Conservation (phyloP, 1,139 yeast genomes). For the Kurtzmaniella quercitrusa region DNA sequence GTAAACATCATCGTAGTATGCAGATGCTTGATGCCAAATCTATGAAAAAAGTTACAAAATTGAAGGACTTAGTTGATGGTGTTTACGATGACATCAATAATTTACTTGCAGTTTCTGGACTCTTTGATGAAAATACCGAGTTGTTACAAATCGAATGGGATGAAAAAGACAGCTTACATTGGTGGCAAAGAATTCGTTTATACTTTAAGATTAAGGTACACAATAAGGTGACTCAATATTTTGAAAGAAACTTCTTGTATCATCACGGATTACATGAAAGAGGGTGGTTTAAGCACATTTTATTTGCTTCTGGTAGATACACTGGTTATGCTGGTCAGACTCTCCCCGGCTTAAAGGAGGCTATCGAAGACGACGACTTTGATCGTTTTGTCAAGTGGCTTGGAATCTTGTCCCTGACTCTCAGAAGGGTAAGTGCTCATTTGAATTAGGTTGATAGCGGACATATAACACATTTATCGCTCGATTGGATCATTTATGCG, state of each 20-base stretch:
- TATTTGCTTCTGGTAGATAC: conserved; percentile 78
- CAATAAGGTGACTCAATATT: conserved; percentile 44
- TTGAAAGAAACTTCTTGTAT: conserved; percentile 66
- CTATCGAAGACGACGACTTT: conserved; percentile 64
- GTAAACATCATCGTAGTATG: conserved; percentile 13
- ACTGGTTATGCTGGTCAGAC: conserved; percentile 86
- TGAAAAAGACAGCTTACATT: conserved; percentile 25
- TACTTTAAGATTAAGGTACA: conserved; percentile 28
- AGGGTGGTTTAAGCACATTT: conserved; percentile 83
- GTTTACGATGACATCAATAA: conserved; percentile 23
- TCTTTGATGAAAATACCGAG: conserved; percentile 34
- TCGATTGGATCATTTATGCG: neutral
- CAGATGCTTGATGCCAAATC: conserved; percentile 6
- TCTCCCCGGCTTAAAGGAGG: conserved; percentile 76
- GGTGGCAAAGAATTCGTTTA: conserved; percentile 42
- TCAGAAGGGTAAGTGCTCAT: conserved; percentile 23
- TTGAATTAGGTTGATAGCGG: neutral
- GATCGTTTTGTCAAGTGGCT: conserved; percentile 56
- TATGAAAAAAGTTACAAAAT: conserved; percentile 19
- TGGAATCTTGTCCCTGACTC: conserved; percentile 38
- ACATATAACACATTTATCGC: neutral
- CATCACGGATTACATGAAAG: conserved; percentile 61
- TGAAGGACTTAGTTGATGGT: conserved; percentile 23
- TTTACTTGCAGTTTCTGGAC: conserved; percentile 22
- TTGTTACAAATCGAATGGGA: conserved; percentile 34